Percentiles rank a stretch among this genome's conserved stretches.
Evolutionary conservation across 176 grass and related monocot species (phyloP).

Genomic region (Rhynchospora tenuis): DNA sequence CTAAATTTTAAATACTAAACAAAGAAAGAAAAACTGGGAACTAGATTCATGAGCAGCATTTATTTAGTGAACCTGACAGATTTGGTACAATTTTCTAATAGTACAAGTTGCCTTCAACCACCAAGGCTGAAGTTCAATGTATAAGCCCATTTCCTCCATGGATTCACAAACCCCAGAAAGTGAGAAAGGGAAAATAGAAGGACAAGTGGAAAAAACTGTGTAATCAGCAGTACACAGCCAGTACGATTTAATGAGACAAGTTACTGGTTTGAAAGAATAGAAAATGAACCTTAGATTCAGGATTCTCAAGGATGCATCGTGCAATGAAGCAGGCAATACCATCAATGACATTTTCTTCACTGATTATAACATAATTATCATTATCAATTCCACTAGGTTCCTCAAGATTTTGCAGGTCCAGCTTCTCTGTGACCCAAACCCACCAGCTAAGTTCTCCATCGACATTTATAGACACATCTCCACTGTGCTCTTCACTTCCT

Average conservation of each 20-base stretch:
- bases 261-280: not conserved
- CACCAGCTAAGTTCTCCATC: conserved; percentile 67
- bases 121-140: not conserved
- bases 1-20: conserved; percentile 29
- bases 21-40: not conserved
- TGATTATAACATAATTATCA: conserved; percentile 83
- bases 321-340: conserved; percentile 70
- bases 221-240: not conserved
- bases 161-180: not conserved
- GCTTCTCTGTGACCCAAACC: conserved; percentile 50
- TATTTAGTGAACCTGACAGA: not conserved
- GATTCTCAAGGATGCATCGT: conserved; percentile 81
- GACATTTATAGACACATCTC: conserved; percentile 40
- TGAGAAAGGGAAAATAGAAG: not conserved
- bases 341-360: conserved; percentile 77
- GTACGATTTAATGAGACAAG: not conserved
- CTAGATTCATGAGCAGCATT: not conserved
- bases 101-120: not conserved
- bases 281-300: conserved; percentile 69
- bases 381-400: conserved; percentile 85
- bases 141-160: not conserved
- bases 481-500: conserved; percentile 33
- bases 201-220: not conserved
- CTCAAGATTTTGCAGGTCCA: conserved; percentile 44
- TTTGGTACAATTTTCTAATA: not conserved